A percentile compares a stretch with the other conserved stretches of the same genome.
Evolutionary conservation across 192 early-diverging fungal species (phyloP).

Genomic region (Backusella tuberculispora): DNA sequence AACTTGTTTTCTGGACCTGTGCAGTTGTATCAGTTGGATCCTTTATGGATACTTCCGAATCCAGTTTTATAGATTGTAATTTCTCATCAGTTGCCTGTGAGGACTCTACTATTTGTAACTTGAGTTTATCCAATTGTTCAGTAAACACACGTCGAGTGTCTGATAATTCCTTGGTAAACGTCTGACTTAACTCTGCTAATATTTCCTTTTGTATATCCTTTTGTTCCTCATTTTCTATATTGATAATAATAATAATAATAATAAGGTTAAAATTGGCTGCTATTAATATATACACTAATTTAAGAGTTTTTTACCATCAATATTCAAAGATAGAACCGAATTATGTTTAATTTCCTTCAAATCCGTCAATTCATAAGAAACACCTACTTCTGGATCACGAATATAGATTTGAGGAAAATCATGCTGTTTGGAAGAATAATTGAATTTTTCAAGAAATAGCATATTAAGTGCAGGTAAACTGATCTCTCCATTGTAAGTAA

Average conservation of each 20-base stretch:
- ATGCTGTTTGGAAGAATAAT: conserved; percentile 61
- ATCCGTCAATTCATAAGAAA: conserved; percentile 73
- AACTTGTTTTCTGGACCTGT: neutral
- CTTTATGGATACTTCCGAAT: neutral
- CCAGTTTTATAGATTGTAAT: neutral
- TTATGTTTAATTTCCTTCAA: conserved; percentile 62
- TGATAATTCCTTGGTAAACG: conserved; percentile 14
- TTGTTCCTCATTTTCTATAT: conserved; percentile 7
- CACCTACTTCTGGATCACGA: conserved; percentile 51
- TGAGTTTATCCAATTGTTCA: conserved; percentile 5
- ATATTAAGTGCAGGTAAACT: conserved; percentile 64
- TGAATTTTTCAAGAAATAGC: conserved; percentile 77
- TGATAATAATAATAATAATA: too few relatives aligned
- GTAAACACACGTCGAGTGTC: conserved; percentile 9
- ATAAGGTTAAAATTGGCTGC: neutral
- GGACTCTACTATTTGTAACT: neutral
- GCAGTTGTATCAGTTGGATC: neutral
- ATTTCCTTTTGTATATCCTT: conserved; percentile 17
- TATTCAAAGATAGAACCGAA: conserved; percentile 54
- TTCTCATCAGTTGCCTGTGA: neutral
- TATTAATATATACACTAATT: too few relatives aligned
- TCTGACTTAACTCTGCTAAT: neutral
- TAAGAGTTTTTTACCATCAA: conserved; percentile 62
- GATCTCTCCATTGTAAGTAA: conserved; percentile 53
- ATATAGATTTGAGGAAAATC: conserved; percentile 74